phyloP scores from a whole-genome alignment of 805 yeast genomes.

The Priceomyces castillae region DNA sequence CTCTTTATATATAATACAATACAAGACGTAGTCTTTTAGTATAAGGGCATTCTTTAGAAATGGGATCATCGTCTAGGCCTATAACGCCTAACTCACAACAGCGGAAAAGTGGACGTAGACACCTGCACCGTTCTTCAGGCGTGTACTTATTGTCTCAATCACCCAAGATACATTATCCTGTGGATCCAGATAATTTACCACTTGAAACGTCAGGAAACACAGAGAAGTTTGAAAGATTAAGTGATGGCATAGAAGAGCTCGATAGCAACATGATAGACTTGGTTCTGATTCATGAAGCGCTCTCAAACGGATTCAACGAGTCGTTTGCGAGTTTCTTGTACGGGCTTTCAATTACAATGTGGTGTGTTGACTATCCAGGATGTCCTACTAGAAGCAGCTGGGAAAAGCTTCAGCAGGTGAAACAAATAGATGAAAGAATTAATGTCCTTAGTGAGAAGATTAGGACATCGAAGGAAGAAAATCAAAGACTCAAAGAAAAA shows the following conservation, averaged over 20 bases:
- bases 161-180: slow-evolving; percentile 45
- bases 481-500: slow-evolving; percentile 21
- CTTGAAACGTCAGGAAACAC: slow-evolving; percentile 37
- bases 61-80: slow-evolving; percentile 20
- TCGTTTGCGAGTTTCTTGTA: slow-evolving; percentile 72
- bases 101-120: slow-evolving; percentile 17
- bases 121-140: slow-evolving; percentile 35
- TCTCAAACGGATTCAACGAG: slow-evolving; percentile 66
- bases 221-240: slow-evolving; percentile 43
- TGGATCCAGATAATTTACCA: slow-evolving; percentile 39
- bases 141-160: slow-evolving; percentile 37
- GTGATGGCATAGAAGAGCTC: slow-evolving; percentile 53
- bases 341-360: slow-evolving; percentile 81
- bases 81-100: slow-evolving; percentile 18
- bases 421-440: slow-evolving; percentile 22
- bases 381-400: slow-evolving; percentile 34
- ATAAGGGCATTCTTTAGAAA: neutral
- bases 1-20: neutral
- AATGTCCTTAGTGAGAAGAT: slow-evolving; percentile 19
- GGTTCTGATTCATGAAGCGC: slow-evolving; percentile 56
- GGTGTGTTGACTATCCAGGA: slow-evolving; percentile 74
- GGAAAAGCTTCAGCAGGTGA: slow-evolving; percentile 27
- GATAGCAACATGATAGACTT: slow-evolving; percentile 58
- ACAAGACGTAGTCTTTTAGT: too few species aligned
- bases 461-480: slow-evolving; percentile 18